A percentile compares a stretch with the other conserved stretches of the same genome.
Conservation (phyloP, 2,329 filamentous ascomycete species). For the Alternaria angustiovoidea region DNA sequence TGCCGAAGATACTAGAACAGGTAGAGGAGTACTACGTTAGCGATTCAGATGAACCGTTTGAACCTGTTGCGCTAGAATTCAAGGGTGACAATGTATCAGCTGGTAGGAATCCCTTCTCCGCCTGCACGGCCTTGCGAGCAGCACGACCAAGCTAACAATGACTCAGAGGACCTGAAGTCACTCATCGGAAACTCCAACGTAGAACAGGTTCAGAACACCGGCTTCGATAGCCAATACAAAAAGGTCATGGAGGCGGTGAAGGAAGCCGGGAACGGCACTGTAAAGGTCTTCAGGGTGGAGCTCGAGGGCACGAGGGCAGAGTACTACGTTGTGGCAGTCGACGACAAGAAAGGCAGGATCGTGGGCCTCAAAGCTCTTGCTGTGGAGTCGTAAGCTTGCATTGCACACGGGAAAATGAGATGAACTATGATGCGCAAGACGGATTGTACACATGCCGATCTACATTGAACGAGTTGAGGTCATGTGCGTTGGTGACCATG, state of each 20-base stretch:
- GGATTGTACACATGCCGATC: background rate
- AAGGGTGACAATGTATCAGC: conserved; percentile 64
- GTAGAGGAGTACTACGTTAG: conserved; percentile 74
- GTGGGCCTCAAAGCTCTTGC: conserved; percentile 81
- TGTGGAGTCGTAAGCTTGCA: conserved; percentile 64
- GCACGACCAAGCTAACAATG: conserved; percentile 15
- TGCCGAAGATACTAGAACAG: conserved; percentile 60
- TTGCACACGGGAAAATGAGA: background rate
- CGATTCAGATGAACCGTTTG: conserved; percentile 87
- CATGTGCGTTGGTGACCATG: background rate
- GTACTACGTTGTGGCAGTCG: conserved; percentile 79
- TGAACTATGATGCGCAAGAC: conserved; percentile 1
- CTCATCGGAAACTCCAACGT: conserved; percentile 70
- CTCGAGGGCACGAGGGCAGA: conserved; percentile 71
- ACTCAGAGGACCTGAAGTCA: conserved; percentile 71
- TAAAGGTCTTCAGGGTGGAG: conserved; percentile 77
- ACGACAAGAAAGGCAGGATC: conserved; percentile 66
- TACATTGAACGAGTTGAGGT: background rate
- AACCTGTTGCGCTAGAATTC: conserved; percentile 74
- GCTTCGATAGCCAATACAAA: conserved; percentile 79
- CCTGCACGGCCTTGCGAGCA: background rate
- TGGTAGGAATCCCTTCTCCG: conserved; percentile 50
- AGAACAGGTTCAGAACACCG: conserved; percentile 70
- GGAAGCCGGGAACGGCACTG: conserved; percentile 70
- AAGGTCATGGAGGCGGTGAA: conserved; percentile 74